Evolutionary conservation across 495 filamentous ascomycete genomes (phyloP).

Genomic region (Thermothielavioides terrestris): DNA sequence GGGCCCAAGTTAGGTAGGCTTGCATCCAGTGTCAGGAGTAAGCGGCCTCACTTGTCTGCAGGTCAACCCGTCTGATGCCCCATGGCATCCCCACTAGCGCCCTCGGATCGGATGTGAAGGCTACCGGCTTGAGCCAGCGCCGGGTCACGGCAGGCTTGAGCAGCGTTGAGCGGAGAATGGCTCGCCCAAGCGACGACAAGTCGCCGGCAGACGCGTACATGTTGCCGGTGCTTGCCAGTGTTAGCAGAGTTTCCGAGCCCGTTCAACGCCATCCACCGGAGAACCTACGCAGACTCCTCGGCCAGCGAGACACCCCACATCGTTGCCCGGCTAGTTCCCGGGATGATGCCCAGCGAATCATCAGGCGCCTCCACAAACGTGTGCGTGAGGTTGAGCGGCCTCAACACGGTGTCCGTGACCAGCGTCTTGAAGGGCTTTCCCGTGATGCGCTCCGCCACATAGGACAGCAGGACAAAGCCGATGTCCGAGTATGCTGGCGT

Average conservation of each 20-base stretch:
- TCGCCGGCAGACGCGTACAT: slow-evolving; percentile 47
- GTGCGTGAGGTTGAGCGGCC: slow-evolving; percentile 37
- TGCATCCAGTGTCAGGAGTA: background rate
- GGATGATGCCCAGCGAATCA: slow-evolving; percentile 29
- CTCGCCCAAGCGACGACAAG: slow-evolving; percentile 41
- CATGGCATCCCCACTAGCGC: slow-evolving; percentile 47
- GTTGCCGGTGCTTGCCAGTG: slow-evolving; percentile 40
- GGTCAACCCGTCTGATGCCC: slow-evolving; percentile 40
- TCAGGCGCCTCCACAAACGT: slow-evolving; percentile 28
- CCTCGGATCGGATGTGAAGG: slow-evolving; percentile 39
- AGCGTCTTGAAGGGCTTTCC: slow-evolving; percentile 28
- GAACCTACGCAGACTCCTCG: slow-evolving; percentile 30
- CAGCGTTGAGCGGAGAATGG: slow-evolving; percentile 45
- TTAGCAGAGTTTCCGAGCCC: background rate
- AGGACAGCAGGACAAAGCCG: slow-evolving; percentile 30
- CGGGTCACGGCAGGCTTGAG: slow-evolving; percentile 40
- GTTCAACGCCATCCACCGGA: background rate
- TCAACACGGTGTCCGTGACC: slow-evolving; percentile 32
- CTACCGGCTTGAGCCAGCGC: slow-evolving; percentile 48
- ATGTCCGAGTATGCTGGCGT: slow-evolving; percentile 36
- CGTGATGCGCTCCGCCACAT: slow-evolving; percentile 32
- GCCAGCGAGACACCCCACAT: slow-evolving; percentile 27
- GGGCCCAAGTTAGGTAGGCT: background rate
- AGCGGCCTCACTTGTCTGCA: slow-evolving; percentile 9
- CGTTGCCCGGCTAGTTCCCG: slow-evolving; percentile 21